phyloP scores from a whole-genome alignment of 177 flowering plant genomes.

The Vitis hybrid region DNA sequence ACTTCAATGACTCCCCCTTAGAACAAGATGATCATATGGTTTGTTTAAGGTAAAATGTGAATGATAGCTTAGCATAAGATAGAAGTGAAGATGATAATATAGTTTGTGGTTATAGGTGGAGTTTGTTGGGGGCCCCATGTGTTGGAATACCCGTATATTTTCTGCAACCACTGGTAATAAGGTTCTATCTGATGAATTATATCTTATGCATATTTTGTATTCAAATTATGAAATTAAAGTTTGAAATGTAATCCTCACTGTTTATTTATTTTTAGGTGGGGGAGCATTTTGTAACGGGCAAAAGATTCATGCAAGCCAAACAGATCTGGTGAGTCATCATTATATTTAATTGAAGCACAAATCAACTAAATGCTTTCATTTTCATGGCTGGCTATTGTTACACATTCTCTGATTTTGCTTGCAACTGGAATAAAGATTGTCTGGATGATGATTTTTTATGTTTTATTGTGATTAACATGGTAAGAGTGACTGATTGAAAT shows the following conservation, averaged over 20 bases:
- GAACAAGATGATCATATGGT: no score
- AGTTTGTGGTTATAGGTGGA: conserved; percentile 60
- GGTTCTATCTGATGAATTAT: background rate
- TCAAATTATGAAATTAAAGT: background rate
- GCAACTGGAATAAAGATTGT: background rate
- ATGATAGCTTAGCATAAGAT: no score
- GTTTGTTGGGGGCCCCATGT: conserved; percentile 95
- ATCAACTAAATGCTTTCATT: background rate
- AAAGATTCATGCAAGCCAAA: conserved; percentile 73
- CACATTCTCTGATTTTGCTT: background rate
- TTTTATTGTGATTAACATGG: background rate
- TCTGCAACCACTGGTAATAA: conserved; percentile 81
- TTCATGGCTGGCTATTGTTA: background rate
- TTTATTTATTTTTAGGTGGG: conserved; percentile 51
- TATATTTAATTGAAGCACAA: background rate
- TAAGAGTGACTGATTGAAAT: background rate
- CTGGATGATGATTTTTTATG: background rate
- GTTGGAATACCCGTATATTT: conserved; percentile 94
- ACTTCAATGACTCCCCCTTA: no score
- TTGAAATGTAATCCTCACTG: conserved; percentile 1
- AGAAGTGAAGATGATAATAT: background rate
- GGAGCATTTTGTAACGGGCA: conserved; percentile 93
- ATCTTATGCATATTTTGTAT: background rate
- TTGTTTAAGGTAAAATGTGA: no score
- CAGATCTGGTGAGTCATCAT: conserved; percentile 53